phyloP scores from a whole-genome alignment of 2,329 filamentous ascomycete genomes.

The Sodiomyces alkalinus region DNA sequence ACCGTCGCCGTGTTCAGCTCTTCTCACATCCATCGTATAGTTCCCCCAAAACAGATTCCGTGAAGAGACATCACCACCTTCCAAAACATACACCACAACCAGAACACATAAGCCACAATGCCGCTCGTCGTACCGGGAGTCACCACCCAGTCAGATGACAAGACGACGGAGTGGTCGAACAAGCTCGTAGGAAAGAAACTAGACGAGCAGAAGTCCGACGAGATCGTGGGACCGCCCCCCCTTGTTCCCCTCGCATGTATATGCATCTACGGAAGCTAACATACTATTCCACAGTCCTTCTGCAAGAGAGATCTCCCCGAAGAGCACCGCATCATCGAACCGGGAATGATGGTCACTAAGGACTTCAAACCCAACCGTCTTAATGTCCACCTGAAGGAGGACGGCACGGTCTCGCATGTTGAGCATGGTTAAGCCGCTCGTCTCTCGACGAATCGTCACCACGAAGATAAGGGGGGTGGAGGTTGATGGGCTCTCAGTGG shows the following conservation, averaged over 20 bases:
- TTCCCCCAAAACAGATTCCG: no score
- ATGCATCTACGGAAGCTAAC: not conserved
- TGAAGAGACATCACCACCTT: no score
- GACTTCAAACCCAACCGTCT: slow-evolving; percentile 38
- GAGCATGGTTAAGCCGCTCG: slow-evolving; percentile 29
- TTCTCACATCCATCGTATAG: no score
- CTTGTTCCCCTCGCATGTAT: no score
- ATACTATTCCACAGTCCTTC: slow-evolving; percentile 30
- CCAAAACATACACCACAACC: no score
- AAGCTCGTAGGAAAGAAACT: slow-evolving; percentile 51
- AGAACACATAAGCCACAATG: slow-evolving; percentile 24
- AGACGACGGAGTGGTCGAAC: slow-evolving; percentile 42
- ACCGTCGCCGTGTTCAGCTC: no score
- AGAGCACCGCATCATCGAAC: slow-evolving; percentile 38
- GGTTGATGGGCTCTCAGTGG: no score
- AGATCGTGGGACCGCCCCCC: slow-evolving; percentile 32
- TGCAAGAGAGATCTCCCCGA: slow-evolving; percentile 44
- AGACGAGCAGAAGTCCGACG: slow-evolving; percentile 31
- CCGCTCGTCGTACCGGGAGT: slow-evolving; percentile 50
- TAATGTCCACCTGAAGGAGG: slow-evolving; percentile 43
- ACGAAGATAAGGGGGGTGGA: no score
- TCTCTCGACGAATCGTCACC: no score
- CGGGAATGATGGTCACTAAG: slow-evolving; percentile 41
- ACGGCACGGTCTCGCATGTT: slow-evolving; percentile 46
- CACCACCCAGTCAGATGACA: slow-evolving; percentile 28